Base-by-base conservation (phyloP, 2,329 filamentous ascomycete genomes). In the Fusarium sp. region DNA sequence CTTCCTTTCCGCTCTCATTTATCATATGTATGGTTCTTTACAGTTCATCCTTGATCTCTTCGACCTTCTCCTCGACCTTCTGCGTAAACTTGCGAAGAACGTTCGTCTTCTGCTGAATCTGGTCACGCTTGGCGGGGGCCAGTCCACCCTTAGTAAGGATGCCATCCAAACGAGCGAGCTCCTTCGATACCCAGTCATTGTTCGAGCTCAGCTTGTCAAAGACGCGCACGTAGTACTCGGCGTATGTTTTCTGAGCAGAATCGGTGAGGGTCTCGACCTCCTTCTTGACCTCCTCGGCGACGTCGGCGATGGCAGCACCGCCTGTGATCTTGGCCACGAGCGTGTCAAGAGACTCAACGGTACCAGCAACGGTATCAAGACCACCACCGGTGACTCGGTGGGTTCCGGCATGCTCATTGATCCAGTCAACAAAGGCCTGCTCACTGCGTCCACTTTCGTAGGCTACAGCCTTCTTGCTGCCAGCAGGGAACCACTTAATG, bases 401-500 rank as follows among this genome's bases (percentile, higher is more conserved):
- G 5, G 95, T 97, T 76, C 95, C 95, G 19, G 94, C 89, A 86
- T 98, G 93, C 77, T 91, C 88, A 87, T 99, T 99, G 84, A 99
- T 81, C 86, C 93, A 99, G 9, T 88, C 83, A 75, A 98, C 83
- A 46, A 99, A 86, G 74, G 91, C 93, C 52, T 89, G 86, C 86
- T 98, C 94, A 56, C 87, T 86, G 75, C 96, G 95, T 71, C 89
- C 93, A 69, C 93, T 92, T 60, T 87, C 85, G 88, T 98, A 99
- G 50, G 86, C 81, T 77, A 92, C 88, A 50, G 91, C 83, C 80
- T 93, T 90, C 73, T 89, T 93, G 80, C 91, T 93, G 77, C 95
- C 95, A 82, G 93, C 93, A 76, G 94, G 90, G 89, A 98, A 99
- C 90, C 92, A 99, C 87, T 97, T 97, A 87, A 99, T 97, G 72